Conservation (phyloP, 2,329 filamentous ascomycete species). For the Colletotrichum caudatum region DNA sequence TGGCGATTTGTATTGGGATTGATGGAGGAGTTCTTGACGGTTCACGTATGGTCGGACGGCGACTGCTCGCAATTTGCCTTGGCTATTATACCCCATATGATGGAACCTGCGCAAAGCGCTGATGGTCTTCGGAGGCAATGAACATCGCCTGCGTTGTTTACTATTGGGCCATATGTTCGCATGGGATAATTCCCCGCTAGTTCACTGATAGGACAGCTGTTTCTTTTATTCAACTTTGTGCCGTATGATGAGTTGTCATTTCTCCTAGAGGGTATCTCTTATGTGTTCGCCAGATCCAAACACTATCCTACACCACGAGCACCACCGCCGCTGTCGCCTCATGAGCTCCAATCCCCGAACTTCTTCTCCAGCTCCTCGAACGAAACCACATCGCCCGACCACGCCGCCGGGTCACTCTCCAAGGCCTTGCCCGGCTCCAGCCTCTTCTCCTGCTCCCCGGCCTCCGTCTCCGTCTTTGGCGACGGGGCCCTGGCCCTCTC, state of each 20-base stretch:
- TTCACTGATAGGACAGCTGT: background rate
- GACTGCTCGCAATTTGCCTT: conserved; percentile 8
- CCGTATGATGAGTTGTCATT: conserved; percentile 10
- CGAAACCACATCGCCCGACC: conserved; percentile 51
- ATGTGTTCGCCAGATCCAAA: background rate
- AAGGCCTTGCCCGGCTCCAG: conserved; percentile 31
- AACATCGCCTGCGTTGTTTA: background rate
- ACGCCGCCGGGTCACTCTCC: conserved; percentile 42
- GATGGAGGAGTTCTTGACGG: conserved; percentile 25
- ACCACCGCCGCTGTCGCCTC: background rate
- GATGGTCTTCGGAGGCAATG: background rate
- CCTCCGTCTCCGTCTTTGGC: background rate
- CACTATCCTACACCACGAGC: conserved; percentile 29
- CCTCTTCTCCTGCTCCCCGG: conserved; percentile 4
- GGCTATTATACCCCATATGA: conserved; percentile 34
- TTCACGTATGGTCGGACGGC: background rate
- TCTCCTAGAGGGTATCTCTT: conserved; percentile 32
- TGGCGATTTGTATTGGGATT: background rate
- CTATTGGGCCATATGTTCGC: background rate
- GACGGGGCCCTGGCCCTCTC: background rate
- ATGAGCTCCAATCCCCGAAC: conserved; percentile 35
- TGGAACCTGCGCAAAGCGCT: conserved; percentile 10
- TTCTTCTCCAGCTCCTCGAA: conserved; percentile 51
- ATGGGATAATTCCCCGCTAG: background rate
- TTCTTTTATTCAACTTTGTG: background rate